Base-by-base conservation (phyloP, 805 yeast genomes). In the Saccharomycopsis capsularis region DNA sequence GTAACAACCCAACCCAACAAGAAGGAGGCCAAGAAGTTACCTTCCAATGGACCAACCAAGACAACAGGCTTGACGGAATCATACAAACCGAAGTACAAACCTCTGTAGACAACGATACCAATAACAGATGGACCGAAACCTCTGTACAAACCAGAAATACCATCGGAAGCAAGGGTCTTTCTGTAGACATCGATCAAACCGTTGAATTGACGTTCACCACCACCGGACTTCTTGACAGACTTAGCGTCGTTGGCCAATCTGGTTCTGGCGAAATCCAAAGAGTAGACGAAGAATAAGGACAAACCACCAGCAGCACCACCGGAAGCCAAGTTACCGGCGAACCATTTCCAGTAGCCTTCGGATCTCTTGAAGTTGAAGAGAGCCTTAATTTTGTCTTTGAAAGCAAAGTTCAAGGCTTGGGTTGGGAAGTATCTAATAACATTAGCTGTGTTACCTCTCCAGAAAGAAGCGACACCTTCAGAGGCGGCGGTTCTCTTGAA, bases 391-490 rank as follows among this genome's bases (percentile, higher is more conserved):
- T 87, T 85, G 73, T 90, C 97, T 80, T 89, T 90, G 91, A 89
- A 90, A 66, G 97, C 97, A 67, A 89, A 90, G 85, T 89, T 89
- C 69, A 89, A 81, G 65, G 97, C 97, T 78, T 89, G 97, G 71
- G 97, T 90, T 73, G 97, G 97, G 95, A 89, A 89, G 82, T 90
- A 89, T 80, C 97, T 86, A 78, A 89, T 83, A 70, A 89, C 97
- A 76, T 89, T 89, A 66, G 97, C 97, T 60, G 96, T 90, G 90
- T 89, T 89, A 81, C 97, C 97, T 85, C 96, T 85, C 97, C 97
- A 89, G 91, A 89, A 88, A 57, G 97, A 75, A 60, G 74, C 78
- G 57, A 85, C 66, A 82, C 97, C 97, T 78, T 89, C 97, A 62
- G 84, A 87, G 62, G 85, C 84, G 59, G 90, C 84, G 62, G 97